Evolutionary conservation across 2,329 filamentous ascomycete genomes (phyloP).

Genomic region (Cladophialophora chaetospira): DNA sequence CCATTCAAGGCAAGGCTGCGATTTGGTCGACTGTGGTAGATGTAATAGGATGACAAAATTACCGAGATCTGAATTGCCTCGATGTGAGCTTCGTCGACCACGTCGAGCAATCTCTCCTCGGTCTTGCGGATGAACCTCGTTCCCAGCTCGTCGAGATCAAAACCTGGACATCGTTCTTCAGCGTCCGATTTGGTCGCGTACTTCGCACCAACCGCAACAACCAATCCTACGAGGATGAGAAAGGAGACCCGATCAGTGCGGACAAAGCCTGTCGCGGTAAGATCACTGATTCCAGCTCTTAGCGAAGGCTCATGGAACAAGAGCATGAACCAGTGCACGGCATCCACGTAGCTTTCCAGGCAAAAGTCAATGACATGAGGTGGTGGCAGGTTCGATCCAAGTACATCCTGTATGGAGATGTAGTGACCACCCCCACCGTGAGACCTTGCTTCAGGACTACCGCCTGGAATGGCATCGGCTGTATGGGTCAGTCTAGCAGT

Average conservation of each 20-base stretch:
- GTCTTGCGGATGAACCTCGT: constrained; percentile 29
- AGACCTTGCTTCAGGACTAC: constrained; percentile 20
- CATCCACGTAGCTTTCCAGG: constrained; percentile 45
- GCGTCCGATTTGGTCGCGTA: constrained; percentile 37
- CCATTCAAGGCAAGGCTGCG: constrained; percentile 18
- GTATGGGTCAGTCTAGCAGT: constrained; percentile 12
- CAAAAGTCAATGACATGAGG: constrained; percentile 37
- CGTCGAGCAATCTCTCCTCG: constrained; percentile 41
- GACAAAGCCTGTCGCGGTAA: constrained; percentile 40
- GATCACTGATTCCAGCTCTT: constrained; percentile 36
- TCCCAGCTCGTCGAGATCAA: constrained; percentile 25
- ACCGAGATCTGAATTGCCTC: constrained; percentile 25
- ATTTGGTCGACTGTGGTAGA: constrained; percentile 24
- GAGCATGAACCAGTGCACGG: constrained; percentile 50
- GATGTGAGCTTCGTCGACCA: constrained; percentile 45
- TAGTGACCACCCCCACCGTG: constrained; percentile 13
- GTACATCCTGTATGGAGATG: constrained; percentile 28
- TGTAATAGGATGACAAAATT: constrained; percentile 19
- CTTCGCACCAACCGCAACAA: constrained; percentile 45
- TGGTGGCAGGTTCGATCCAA: constrained; percentile 38
- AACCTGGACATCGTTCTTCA: constrained; percentile 21
- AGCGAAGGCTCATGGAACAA: constrained; percentile 48
- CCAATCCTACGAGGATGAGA: constrained; percentile 41
- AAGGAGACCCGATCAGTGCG: constrained; percentile 41
- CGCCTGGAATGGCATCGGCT: constrained; percentile 21